Evolutionary conservation across 2,329 filamentous ascomycete genomes (phyloP).

Genomic region (Calonectria crousiana): DNA sequence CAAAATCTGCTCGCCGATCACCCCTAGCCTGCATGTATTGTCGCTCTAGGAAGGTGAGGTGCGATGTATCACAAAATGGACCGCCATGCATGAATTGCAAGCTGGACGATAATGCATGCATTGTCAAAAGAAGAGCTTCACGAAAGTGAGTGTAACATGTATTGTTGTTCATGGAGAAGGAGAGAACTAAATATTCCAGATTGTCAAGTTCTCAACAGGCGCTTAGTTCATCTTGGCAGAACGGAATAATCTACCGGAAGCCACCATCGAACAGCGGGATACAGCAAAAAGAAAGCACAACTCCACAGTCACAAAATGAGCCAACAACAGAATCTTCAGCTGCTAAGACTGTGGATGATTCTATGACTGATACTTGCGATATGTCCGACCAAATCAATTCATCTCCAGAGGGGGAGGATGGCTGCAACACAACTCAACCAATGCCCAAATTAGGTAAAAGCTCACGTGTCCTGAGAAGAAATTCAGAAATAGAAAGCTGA

Average conservation of each 20-base stretch:
- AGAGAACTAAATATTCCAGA: neutral
- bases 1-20: constrained; percentile 1
- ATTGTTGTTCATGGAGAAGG: neutral
- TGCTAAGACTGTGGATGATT: neutral
- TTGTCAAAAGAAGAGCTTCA: constrained; percentile 3
- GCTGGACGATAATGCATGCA: constrained; percentile 1
- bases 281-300: neutral
- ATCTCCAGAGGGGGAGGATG: neutral
- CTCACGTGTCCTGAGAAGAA: neutral
- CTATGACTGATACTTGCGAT: neutral
- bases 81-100: constrained; percentile 13
- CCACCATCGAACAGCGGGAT: neutral
- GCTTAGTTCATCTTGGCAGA: neutral
- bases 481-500: neutral
- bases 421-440: neutral
- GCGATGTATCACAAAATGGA: constrained; percentile 7
- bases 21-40: constrained; percentile 8
- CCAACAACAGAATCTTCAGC: no score
- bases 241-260: neutral
- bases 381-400: neutral
- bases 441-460: neutral
- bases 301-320: neutral
- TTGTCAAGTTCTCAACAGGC: neutral
- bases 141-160: neutral
- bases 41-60: neutral